These are phyloP conservation scores for Sutorius australiensis DNA, from an alignment of 768 basidiomycete species.

Conservation along the genomic window DNA sequence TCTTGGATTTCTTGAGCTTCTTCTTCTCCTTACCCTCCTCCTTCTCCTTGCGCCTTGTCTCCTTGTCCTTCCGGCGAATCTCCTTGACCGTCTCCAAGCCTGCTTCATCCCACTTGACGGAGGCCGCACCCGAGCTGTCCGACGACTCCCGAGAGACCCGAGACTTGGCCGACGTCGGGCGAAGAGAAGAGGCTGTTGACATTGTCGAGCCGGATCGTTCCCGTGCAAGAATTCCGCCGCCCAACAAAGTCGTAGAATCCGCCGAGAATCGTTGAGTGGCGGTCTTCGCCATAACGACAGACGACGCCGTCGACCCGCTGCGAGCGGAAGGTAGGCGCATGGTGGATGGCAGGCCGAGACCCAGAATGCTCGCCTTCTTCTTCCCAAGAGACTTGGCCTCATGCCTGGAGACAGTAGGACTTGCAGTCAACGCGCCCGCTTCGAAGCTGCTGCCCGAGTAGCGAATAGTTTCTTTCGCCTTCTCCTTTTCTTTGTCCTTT, in stretches of 20 bases:
- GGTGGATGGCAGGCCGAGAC: conserved; percentile 57
- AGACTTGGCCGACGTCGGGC: conserved; percentile 44
- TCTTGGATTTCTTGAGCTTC: conserved; percentile 28
- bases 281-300: conserved; percentile 20
- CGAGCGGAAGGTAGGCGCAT: conserved; percentile 41
- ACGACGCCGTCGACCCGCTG: conserved; percentile 36
- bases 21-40: conserved; percentile 31
- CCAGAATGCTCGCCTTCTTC: conserved; percentile 63
- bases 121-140: conserved; percentile 39
- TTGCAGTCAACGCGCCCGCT: conserved; percentile 50
- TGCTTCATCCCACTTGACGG: conserved; percentile 51
- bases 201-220: conserved; percentile 38
- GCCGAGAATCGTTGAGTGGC: conserved; percentile 23
- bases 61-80: conserved; percentile 37
- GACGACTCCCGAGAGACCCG: conserved; percentile 38
- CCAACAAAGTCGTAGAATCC: conserved; percentile 31
- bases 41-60: conserved; percentile 35
- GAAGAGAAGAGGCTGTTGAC: conserved; percentile 43
- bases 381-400: conserved; percentile 39
- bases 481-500: conserved; percentile 38
- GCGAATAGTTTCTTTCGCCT: conserved; percentile 35
- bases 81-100: conserved; percentile 48
- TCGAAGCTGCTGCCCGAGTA: conserved; percentile 66
- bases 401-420: conserved; percentile 24
- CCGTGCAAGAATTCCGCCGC: conserved; percentile 30